Percentiles rank a stretch among this genome's conserved stretches.
Evolutionary conservation across 805 yeast species (phyloP).

Genomic region (Jamesozyma rosinii): DNA sequence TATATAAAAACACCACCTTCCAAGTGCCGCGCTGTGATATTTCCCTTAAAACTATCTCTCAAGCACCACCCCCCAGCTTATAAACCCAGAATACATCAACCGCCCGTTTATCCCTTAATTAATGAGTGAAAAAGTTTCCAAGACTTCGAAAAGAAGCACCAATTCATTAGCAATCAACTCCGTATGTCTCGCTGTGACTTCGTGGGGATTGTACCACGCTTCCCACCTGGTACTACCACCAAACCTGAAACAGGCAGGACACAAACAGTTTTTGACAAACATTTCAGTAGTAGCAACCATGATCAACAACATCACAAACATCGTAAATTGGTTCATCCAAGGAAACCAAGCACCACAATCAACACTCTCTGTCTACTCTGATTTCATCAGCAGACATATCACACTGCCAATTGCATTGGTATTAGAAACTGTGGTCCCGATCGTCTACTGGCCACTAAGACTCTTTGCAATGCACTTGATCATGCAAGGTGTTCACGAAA

Average conservation of each 20-base stretch:
- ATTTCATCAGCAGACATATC: constrained; percentile 28
- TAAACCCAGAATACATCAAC: too few species aligned
- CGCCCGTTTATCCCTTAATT: too few species aligned
- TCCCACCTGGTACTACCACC: constrained; percentile 37
- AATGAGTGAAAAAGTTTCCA: too few species aligned
- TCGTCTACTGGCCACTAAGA: constrained; percentile 62
- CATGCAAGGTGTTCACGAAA: constrained; percentile 26
- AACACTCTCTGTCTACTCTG: constrained; percentile 1
- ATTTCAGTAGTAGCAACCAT: constrained; percentile 44
- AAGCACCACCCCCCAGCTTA: too few species aligned
- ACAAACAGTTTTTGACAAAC: constrained; percentile 64
- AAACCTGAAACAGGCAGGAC: constrained; percentile 48
- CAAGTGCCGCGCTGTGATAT: too few species aligned
- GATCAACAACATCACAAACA: constrained; percentile 34
- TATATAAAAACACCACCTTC: too few species aligned
- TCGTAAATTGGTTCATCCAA: constrained; percentile 29
- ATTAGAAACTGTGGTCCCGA: constrained; percentile 51
- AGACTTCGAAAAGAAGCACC: too few species aligned
- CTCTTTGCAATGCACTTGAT: constrained; percentile 44
- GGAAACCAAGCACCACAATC: constrained; percentile 3
- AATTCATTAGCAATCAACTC: constrained; percentile 19
- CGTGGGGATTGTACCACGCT: constrained; percentile 26
- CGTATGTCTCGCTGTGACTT: constrained; percentile 12
- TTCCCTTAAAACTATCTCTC: too few species aligned
- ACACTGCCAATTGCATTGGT: constrained; percentile 45